These are phyloP conservation scores for Suillus cothurnatus DNA, from an alignment of 768 basidiomycete genomes.

Conservation along the genomic window DNA sequence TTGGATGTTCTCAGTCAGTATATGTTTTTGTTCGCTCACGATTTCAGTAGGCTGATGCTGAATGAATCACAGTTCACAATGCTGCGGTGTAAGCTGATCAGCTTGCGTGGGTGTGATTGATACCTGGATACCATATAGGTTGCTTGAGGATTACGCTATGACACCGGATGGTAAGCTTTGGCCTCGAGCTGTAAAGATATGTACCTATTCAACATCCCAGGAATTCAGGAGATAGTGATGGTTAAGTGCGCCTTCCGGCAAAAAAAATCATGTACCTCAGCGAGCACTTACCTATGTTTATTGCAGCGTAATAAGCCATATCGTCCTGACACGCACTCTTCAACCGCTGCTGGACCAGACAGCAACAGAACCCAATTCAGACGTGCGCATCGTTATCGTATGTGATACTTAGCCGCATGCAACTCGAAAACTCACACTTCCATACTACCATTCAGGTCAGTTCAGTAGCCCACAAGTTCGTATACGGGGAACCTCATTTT, in stretches of 20 bases:
- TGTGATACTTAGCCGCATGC: slow-evolving; percentile 14
- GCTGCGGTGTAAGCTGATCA: slow-evolving; percentile 45
- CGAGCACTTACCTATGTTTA: neutral
- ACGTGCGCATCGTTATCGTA: slow-evolving; percentile 65
- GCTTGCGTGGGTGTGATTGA: neutral
- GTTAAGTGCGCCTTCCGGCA: slow-evolving; percentile 41
- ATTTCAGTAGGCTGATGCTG: slow-evolving; percentile 3
- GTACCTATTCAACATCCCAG: slow-evolving; percentile 22
- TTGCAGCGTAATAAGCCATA: slow-evolving; percentile 52
- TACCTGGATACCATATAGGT: slow-evolving; percentile 17
- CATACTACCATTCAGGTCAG: slow-evolving; percentile 29
- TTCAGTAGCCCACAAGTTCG: slow-evolving; percentile 29
- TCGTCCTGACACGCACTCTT: slow-evolving; percentile 55
- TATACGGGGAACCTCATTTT: slow-evolving; percentile 28
- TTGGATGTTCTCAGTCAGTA: slow-evolving; percentile 56
- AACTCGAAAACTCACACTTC: neutral
- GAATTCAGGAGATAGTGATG: slow-evolving; percentile 41
- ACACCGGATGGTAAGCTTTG: slow-evolving; percentile 29
- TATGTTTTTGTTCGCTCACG: neutral
- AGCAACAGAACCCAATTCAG: slow-evolving; percentile 46
- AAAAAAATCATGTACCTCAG: neutral
- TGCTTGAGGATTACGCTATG: slow-evolving; percentile 21
- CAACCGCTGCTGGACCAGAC: slow-evolving; percentile 56
- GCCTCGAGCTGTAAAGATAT: too few species aligned
- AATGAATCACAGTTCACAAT: slow-evolving; percentile 50